These are phyloP conservation scores for Gypsophila paniculata DNA, from an alignment of 179 eudicot species.

Conservation along the genomic window DNA sequence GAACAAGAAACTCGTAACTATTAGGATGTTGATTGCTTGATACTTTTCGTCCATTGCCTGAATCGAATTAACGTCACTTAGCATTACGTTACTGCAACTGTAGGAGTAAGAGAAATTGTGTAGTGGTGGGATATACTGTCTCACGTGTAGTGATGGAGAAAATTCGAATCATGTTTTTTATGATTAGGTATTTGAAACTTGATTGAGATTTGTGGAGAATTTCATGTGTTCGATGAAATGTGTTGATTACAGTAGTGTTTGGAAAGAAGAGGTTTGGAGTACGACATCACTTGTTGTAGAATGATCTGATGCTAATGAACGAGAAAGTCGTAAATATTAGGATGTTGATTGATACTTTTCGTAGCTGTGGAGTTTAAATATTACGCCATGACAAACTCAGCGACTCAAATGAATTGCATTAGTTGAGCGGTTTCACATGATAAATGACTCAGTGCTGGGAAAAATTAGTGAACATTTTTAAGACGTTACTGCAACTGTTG, in stretches of 20 bases:
- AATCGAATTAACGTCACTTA: too few relatives aligned
- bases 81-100: neutral
- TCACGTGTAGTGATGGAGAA: too few relatives aligned
- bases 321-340: neutral
- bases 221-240: constrained; percentile 18
- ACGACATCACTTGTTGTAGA: neutral
- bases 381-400: too few relatives aligned
- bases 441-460: neutral
- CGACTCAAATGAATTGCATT: too few relatives aligned
- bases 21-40: neutral
- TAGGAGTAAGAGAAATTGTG: neutral
- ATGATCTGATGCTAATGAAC: neutral
- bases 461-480: neutral
- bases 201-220: neutral
- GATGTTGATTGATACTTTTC: neutral
- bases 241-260: too few relatives aligned
- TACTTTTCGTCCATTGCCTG: neutral
- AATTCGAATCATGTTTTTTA: too few relatives aligned
- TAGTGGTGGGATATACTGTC: too few relatives aligned
- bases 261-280: neutral
- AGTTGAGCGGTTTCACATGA: neutral
- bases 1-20: neutral
- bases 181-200: neutral
- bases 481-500: neutral
- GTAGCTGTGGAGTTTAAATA: too few relatives aligned